Base-by-base conservation (phyloP, 2,329 filamentous ascomycete genomes). In the Colletotrichum coccodes region DNA sequence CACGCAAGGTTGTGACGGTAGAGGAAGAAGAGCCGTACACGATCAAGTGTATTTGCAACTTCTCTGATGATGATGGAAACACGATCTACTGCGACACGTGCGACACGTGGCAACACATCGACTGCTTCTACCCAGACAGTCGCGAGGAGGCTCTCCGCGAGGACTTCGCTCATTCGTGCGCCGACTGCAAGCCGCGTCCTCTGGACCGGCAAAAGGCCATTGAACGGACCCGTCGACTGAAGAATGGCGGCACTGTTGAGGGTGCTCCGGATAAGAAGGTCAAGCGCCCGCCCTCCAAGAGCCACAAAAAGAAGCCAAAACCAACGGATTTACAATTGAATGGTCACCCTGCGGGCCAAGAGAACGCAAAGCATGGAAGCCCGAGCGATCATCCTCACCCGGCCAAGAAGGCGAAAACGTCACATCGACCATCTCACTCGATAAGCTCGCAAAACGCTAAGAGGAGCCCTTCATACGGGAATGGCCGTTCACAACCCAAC, bases 31-130 rank as follows among this genome's bases (percentile, higher is more conserved):
- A 95, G 81, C 92, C 92, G 21, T 97, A 97, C 80, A 97, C 94
- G 68, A 98, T 98, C 84, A 97, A 97, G 86, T 99, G 96, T 88
- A 97, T 98, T 75, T 99, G 96, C 83, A 91, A 91, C 79, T 98
- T 92, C 81, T 85, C 90, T 79, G 94, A 97, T 84, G 96, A 99
- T 86, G 96, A 99, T 85, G 96, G 96, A 81, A 95, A 94, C 81
- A 99, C 96, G 69, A 97, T 99, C 71, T 94, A 95, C 81, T 99
- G 96, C 86, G 96, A 98, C 79, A 89, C 87, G 68, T 99, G 96
- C 86, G 93, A 97, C 79, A 96, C 94, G 57, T 99, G 96, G 96
- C 96, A 99, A 82, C 96, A 99, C 81, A 97, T 97, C 75, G 91
- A 94, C 78, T 99, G 96, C 82, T 98, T 97, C 82, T 98, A 98